Evolutionary conservation across 2,329 filamentous ascomycete genomes (phyloP).

Genomic region (Trichoderma sp.): DNA sequence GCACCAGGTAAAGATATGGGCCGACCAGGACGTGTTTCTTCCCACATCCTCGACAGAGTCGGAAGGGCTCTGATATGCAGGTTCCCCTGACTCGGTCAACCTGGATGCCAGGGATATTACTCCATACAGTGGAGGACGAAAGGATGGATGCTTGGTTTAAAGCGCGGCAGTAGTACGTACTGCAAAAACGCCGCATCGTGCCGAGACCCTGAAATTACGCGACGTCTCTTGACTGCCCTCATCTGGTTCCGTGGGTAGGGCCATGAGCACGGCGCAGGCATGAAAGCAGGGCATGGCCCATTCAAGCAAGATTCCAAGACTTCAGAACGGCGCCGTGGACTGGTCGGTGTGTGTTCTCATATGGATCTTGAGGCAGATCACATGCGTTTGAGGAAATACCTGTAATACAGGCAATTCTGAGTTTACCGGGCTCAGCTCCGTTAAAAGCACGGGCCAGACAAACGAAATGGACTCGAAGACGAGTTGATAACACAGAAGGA

Average conservation of each 20-base stretch:
- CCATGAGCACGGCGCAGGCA: not conserved
- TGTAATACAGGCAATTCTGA: not conserved
- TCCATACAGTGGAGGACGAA: not conserved
- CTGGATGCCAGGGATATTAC: not conserved
- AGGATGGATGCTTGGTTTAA: not conserved
- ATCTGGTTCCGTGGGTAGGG: not conserved
- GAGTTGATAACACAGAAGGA: not conserved
- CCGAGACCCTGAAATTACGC: not conserved
- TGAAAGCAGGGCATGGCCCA: not conserved
- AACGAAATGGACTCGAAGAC: not conserved
- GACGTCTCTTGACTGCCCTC: not conserved
- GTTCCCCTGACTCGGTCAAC: not conserved
- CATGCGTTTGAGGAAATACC: not conserved
- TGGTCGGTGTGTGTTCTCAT: not conserved
- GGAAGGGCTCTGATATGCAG: not conserved
- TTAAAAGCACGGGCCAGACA: not conserved
- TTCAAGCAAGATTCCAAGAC: not conserved
- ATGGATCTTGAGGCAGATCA: not conserved
- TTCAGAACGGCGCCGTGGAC: not conserved
- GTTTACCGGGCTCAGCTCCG: not conserved
- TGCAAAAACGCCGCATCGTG: not conserved
- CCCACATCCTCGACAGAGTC: not conserved
- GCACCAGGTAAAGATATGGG: not conserved
- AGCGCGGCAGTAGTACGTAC: not conserved
- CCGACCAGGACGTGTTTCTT: not conserved